A percentile compares a stretch with the other conserved stretches of the same genome.
Conservation (phyloP, 176 grass and related monocot genomes). For the Zoysia pacifica region DNA sequence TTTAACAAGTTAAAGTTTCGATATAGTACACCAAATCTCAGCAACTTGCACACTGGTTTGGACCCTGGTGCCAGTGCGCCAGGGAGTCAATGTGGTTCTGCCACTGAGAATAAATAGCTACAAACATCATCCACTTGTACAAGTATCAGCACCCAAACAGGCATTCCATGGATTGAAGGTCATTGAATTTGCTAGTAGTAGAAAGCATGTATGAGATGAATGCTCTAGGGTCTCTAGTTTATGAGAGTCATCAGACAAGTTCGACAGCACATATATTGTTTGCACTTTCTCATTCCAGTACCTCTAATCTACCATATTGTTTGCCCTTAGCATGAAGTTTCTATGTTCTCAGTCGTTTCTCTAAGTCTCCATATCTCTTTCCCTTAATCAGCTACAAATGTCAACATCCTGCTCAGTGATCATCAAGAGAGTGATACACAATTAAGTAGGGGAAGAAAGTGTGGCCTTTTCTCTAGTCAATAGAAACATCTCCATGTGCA, state of each 20-base stretch:
- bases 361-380: background rate
- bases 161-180: background rate
- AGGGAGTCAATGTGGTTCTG: no score
- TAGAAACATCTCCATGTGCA: background rate
- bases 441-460: background rate
- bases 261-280: background rate
- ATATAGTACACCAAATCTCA: background rate
- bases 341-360: constrained; percentile 2
- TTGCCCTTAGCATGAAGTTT: background rate
- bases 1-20: background rate
- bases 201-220: background rate
- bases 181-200: background rate
- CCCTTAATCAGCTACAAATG: background rate
- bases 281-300: background rate
- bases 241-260: constrained; percentile 10
- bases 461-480: constrained; percentile 14
- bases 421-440: background rate
- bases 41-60: background rate
- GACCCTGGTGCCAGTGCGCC: no score
- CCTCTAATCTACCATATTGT: background rate
- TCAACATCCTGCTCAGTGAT: background rate
- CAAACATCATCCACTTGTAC: background rate
- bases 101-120: constrained; percentile 13
- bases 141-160: background rate
- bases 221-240: constrained; percentile 1